Evolutionary conservation across 305 asterid species (phyloP), one percentile per base, ranked within the genome.

Genomic region (Solanum hybrid): DNA sequence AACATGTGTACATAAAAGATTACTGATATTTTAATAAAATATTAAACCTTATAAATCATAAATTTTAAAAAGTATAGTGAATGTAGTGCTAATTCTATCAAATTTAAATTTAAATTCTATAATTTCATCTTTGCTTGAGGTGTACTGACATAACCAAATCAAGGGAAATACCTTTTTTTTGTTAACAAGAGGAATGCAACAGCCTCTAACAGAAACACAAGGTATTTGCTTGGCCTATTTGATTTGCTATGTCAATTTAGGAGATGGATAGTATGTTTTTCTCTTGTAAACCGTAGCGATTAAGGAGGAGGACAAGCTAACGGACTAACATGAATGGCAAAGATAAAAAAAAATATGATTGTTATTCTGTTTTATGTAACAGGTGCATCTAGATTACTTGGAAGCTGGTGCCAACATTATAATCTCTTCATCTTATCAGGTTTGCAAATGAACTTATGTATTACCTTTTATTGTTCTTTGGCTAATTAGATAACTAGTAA

Each of bases 371-470:
- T 84, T 46, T 16, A 35, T 90, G 40, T 92, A 89, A 87, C 95
- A 94, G 98, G 98, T 96, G 80, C 98, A 96, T 89, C 95, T 96
- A 87, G 98, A 96, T 89, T 96, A 96, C 92, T 93, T 96, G 85
- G 98, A 96, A 91, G 96, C 98, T 81, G 98, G 98, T 90, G 96
- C 98, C 4, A 96, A 94, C 88, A 92, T 96, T 89, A 94, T 95
- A 80, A 92, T 95, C 66, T 91, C 98, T 6, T 96, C 98, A 91
- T 96, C 98, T 89, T 96, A 96, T 94, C 99, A 96, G 97, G 99
- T 95, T 40, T 3, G 24, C 69, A 51, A 82, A 84, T 46, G 29
- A 82, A 9, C 29, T 82, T 46, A 14, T 13, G 10, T 5, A 17
- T 29, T 82, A 3, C 4, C 38, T 17, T 29, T 37, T 27, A 31